Percentiles rank a stretch among this genome's conserved stretches.
Evolutionary conservation across 202 grass and related monocot species (phyloP).

Genomic region (Zizania palustris): DNA sequence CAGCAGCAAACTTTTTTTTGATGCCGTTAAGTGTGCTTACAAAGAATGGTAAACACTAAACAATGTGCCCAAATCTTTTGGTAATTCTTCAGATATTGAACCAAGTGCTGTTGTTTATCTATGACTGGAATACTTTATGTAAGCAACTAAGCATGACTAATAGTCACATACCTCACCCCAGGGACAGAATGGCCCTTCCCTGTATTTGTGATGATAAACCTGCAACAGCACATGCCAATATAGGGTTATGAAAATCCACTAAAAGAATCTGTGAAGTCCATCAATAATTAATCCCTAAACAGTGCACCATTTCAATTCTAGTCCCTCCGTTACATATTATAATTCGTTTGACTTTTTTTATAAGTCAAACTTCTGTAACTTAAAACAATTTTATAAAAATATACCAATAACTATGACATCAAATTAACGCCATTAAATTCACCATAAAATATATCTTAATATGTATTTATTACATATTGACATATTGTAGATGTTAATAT

Average conservation of each 20-base stretch:
- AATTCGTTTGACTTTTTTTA: too few species aligned
- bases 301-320: neutral
- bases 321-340: too few species aligned
- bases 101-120: neutral
- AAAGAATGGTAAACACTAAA: neutral
- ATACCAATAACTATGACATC: too few species aligned
- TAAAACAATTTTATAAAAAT: too few species aligned
- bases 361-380: too few species aligned
- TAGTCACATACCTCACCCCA: slow-evolving; percentile 65
- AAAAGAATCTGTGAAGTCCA: neutral
- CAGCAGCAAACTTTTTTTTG: neutral
- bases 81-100: neutral
- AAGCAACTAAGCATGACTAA: neutral
- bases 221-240: slow-evolving; percentile 45
- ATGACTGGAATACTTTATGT: neutral
- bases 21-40: neutral
- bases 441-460: too few species aligned
- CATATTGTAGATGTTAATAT: too few species aligned
- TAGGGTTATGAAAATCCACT: slow-evolving; percentile 12
- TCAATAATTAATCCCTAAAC: neutral
- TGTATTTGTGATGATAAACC: slow-evolving; percentile 96
- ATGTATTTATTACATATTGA: too few species aligned
- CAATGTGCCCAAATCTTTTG: neutral
- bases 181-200: slow-evolving; percentile 78
- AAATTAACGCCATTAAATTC: too few species aligned